Evolutionary conservation across 176 grass and related monocot genomes (phyloP).

Genomic region (Lolium perenne): DNA sequence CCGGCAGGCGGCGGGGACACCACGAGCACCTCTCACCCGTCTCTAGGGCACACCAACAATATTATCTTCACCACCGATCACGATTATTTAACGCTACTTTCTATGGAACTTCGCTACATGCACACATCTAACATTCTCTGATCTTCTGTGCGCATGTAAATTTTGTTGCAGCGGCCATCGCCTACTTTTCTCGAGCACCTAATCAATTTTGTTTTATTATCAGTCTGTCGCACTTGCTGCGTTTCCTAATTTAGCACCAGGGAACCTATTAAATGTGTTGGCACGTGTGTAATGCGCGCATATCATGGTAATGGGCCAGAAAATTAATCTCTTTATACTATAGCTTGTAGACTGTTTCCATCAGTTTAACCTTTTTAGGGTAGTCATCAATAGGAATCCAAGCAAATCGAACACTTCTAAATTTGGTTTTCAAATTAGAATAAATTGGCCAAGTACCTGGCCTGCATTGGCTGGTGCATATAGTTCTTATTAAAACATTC

Average conservation of each 20-base stretch:
- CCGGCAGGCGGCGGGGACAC: constrained; percentile 49
- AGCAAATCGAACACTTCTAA: not conserved
- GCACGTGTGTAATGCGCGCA: not conserved
- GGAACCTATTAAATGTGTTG: not conserved
- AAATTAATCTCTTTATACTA: not conserved
- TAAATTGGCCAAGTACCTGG: not conserved
- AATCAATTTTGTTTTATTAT: not conserved
- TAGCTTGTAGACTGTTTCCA: not conserved
- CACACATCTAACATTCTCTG: not conserved
- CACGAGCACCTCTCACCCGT: constrained; percentile 24
- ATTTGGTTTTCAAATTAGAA: too few species aligned
- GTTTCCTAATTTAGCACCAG: not conserved
- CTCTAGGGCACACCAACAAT: constrained; percentile 45
- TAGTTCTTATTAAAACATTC: not conserved
- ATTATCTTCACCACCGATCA: constrained; percentile 54
- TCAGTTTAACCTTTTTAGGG: not conserved
- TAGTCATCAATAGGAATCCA: not conserved
- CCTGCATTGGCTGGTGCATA: too few species aligned
- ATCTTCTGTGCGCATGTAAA: constrained; percentile 29
- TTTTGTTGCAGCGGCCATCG: not conserved
- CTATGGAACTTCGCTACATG: constrained; percentile 42
- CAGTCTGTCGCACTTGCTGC: not conserved
- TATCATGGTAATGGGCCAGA: not conserved
- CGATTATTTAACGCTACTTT: constrained; percentile 38
- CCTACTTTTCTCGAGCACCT: not conserved